A percentile compares a stretch with the other conserved stretches of the same genome.
Conservation (phyloP, 495 filamentous ascomycete genomes). For the Paragyromitra xinjiangensis region DNA sequence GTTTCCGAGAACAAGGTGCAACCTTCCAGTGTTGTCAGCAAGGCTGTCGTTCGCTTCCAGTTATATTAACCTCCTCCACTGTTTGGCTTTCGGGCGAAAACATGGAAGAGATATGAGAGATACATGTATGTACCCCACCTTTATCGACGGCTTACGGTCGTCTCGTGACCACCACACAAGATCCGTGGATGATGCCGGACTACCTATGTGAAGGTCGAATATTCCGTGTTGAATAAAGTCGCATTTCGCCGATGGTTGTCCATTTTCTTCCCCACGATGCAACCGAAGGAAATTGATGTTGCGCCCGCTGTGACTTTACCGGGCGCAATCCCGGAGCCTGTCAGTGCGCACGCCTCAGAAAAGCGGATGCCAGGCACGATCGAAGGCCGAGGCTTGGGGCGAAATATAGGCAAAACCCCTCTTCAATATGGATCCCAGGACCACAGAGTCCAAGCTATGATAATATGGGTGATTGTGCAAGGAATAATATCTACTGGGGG, state of each 20-base stretch:
- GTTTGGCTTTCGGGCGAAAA: constrained; percentile 9
- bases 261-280: constrained; percentile 42
- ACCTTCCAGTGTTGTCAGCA: constrained; percentile 7
- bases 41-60: background rate
- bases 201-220: constrained; percentile 13
- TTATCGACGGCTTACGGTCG: constrained; percentile 16
- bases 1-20: constrained; percentile 16
- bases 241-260: constrained; percentile 46
- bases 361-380: constrained; percentile 44
- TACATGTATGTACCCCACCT: constrained; percentile 19
- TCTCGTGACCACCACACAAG: constrained; percentile 32
- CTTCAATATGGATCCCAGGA: background rate
- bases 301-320: constrained; percentile 24
- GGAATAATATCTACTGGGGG: constrained; percentile 1
- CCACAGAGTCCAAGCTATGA: constrained; percentile 10
- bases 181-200: constrained; percentile 27
- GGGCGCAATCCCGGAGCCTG: constrained; percentile 38
- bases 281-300: constrained; percentile 33
- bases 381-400: constrained; percentile 35
- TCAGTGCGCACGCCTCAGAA: constrained; percentile 32
- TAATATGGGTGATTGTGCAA: constrained; percentile 12
- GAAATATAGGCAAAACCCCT: background rate
- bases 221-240: constrained; percentile 35
- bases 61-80: constrained; percentile 7
- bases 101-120: background rate